Conservation (phyloP, 2,329 filamentous ascomycete species). For the Aspergillus neoniger region DNA sequence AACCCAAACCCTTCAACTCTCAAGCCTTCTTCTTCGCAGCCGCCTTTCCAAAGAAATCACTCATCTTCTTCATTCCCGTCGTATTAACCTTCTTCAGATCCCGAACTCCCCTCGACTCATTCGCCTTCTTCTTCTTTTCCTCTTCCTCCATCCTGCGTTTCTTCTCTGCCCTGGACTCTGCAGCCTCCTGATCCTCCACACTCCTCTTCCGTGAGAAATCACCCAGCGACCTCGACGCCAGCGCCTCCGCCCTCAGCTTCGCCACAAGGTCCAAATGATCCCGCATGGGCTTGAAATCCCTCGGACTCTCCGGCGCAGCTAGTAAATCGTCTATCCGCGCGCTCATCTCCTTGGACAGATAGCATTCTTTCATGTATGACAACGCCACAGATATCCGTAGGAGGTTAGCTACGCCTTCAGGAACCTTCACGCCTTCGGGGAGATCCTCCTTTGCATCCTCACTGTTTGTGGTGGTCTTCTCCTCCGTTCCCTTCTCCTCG, state of each 20-base stretch:
- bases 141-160: conserved; percentile 85
- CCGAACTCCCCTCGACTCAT: conserved; percentile 72
- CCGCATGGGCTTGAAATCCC: conserved; percentile 72
- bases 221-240: conserved; percentile 62
- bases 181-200: conserved; percentile 45
- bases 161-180: conserved; percentile 68
- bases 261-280: conserved; percentile 68
- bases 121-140: conserved; percentile 77
- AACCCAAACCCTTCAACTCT: conserved; percentile 7
- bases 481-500: conserved; percentile 21
- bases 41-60: conserved; percentile 81
- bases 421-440: conserved; percentile 29
- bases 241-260: conserved; percentile 69
- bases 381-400: conserved; percentile 53
- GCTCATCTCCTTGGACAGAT: conserved; percentile 45
- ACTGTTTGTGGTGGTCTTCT: conserved; percentile 36
- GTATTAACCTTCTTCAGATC: conserved; percentile 88
- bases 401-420: conserved; percentile 44
- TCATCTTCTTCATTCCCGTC: conserved; percentile 95
- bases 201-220: conserved; percentile 49
- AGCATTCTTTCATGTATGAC: conserved; percentile 53
- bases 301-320: conserved; percentile 39
- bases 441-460: conserved; percentile 27
- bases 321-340: conserved; percentile 42
- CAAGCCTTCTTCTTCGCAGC: conserved; percentile 38